A percentile compares a stretch with the other conserved stretches of the same genome.
phyloP scores from a whole-genome alignment of 176 grass and related monocot species.

The Avena sativa region DNA sequence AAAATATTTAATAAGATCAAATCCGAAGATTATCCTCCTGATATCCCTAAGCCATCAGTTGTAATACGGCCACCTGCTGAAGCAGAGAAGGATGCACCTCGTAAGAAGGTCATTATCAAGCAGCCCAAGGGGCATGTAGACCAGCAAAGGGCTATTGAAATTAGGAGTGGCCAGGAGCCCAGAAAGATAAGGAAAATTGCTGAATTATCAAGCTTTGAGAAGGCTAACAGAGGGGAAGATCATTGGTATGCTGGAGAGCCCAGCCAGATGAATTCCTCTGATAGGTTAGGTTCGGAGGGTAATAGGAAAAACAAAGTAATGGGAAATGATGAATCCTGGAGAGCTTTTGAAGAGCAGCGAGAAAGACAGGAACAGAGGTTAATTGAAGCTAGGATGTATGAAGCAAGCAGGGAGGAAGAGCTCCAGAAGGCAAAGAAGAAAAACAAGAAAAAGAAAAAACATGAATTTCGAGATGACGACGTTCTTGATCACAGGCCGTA shows the following conservation, averaged over 20 bases:
- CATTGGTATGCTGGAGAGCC: conserved; percentile 61
- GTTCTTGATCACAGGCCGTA: conserved; percentile 77
- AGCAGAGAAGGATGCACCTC: conserved; percentile 58
- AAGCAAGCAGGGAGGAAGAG: conserved; percentile 70
- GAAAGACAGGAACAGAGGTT: conserved; percentile 59
- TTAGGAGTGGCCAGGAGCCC: conserved; percentile 56
- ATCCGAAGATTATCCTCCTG: conserved; percentile 62
- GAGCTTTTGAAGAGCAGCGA: conserved; percentile 64
- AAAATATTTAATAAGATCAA: conserved; percentile 88
- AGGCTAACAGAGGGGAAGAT: conserved; percentile 55
- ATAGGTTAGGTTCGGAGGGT: conserved; percentile 51
- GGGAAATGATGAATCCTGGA: conserved; percentile 55
- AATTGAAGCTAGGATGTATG: conserved; percentile 68
- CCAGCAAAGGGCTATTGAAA: conserved; percentile 47
- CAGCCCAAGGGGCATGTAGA: conserved; percentile 71
- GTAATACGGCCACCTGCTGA: conserved; percentile 82
- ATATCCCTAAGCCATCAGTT: conserved; percentile 77
- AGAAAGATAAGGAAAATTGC: conserved; percentile 82
- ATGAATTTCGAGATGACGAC: conserved; percentile 89
- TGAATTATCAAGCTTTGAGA: conserved; percentile 77
- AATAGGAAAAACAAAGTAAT: conserved; percentile 57
- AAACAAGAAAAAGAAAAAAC: conserved; percentile 96
- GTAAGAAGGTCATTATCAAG: conserved; percentile 93
- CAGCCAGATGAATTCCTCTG: conserved; percentile 57
- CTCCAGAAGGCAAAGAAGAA: conserved; percentile 80